Conservation (phyloP, 2,329 filamentous ascomycete genomes). For the Pseudonectria foliicola region DNA sequence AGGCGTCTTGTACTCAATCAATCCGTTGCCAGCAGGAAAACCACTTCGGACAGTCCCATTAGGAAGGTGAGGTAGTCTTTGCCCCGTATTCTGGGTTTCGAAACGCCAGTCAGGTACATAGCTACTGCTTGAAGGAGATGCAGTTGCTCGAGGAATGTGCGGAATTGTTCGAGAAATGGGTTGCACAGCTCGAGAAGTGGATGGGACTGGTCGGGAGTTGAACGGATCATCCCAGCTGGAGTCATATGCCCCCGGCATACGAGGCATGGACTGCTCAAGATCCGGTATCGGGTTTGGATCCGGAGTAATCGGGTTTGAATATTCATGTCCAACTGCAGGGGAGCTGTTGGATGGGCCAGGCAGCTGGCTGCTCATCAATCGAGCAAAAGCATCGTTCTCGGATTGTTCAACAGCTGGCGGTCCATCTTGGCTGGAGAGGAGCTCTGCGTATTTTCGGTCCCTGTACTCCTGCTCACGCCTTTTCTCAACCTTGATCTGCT, state of each 20-base stretch:
- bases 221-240: slow-evolving; percentile 12
- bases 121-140: neutral
- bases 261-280: neutral
- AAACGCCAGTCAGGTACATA: too few species aligned
- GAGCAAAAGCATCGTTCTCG: slow-evolving; percentile 18
- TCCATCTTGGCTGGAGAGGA: slow-evolving; percentile 19
- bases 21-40: too few species aligned
- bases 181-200: too few species aligned
- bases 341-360: slow-evolving; percentile 5
- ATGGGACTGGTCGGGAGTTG: slow-evolving; percentile 1
- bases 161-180: too few species aligned
- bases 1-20: too few species aligned
- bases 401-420: slow-evolving; percentile 2
- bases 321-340: neutral
- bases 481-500: slow-evolving; percentile 29
- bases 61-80: neutral
- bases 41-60: too few species aligned
- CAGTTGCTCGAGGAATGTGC: too few species aligned
- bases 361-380: slow-evolving; percentile 24
- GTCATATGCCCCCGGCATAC: slow-evolving; percentile 17
- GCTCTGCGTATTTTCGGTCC: slow-evolving; percentile 23
- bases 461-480: slow-evolving; percentile 22
- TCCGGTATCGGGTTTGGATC: slow-evolving; percentile 1
- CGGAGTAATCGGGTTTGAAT: neutral
- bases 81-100: neutral